Base-by-base conservation (phyloP, 257 asterid species). In the Plantago major region DNA sequence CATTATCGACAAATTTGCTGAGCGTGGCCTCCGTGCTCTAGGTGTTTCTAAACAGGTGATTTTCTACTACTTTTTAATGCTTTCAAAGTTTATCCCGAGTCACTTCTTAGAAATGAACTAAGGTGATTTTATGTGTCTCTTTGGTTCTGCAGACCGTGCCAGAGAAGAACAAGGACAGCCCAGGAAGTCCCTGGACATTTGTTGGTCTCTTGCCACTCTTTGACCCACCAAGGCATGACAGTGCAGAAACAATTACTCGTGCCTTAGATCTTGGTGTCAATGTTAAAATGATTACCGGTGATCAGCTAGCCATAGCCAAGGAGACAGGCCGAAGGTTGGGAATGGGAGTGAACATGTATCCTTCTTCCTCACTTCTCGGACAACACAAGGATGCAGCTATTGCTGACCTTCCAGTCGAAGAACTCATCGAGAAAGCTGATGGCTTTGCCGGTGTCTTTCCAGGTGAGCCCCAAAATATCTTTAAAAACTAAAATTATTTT, bases 171-270 rank as follows among this genome's bases (percentile, higher is more conserved):
- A 87, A 87, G 75, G 96, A 87, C 12, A 76, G 90, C 45, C 50
- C 86, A 0, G 96, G 94, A 52, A 75, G 78, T 11, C 87, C 94
- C 16, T 87, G 94, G 96, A 58, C 45, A n/a, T 81, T 87, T 43
- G 80, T 68, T 1, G 96, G 94, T 10, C 80, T 87, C 4, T 75
- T 87, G 71, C 96, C 96, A 3, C 85, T 84, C 7, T 87, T 87
- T 42, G 96, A 87, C 55, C 96, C 96, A 11, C 96, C 96, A 14
- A 82, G 96, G 68, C 90, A 84, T 37, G 96, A 87, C 77, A 88
- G 96, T 55, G 91, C 78, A 1, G 94, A 84, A 73, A 88, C 96
- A 28, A 88, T 88, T 62, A 81, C 65, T 26, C 79, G 89, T 12
- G 94, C 96, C 14, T 76, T 88, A 4, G 59, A 81, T 57, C 89